Evolutionary conservation across 805 yeast species (phyloP).

Genomic region (Candida mattraensis): DNA sequence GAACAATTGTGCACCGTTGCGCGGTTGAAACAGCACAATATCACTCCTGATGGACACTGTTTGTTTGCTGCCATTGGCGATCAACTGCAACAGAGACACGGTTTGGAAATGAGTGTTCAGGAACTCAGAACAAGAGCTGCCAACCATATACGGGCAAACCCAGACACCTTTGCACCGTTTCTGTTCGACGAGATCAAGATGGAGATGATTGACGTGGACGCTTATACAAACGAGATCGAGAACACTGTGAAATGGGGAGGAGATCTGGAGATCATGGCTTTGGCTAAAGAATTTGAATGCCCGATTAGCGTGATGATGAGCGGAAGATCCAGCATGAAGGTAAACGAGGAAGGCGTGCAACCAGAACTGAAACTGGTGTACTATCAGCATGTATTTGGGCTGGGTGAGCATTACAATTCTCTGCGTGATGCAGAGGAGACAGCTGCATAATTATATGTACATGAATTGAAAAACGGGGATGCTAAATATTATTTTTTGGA

Average conservation of each 20-base stretch:
- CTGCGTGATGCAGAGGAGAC: slow-evolving; percentile 32
- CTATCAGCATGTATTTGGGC: slow-evolving; percentile 80
- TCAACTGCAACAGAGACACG: slow-evolving; percentile 62
- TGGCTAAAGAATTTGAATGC: slow-evolving; percentile 67
- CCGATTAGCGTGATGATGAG: slow-evolving; percentile 78
- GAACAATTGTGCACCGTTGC: slow-evolving; percentile 48
- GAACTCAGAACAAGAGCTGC: slow-evolving; percentile 68
- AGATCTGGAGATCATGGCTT: slow-evolving; percentile 84
- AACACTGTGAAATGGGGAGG: slow-evolving; percentile 96
- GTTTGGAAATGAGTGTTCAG: slow-evolving; percentile 38
- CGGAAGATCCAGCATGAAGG: slow-evolving; percentile 63
- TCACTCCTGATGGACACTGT: slow-evolving; percentile 93
- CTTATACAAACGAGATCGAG: slow-evolving; percentile 67
- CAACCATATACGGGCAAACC: slow-evolving; percentile 58
- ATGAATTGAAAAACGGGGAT: background rate
- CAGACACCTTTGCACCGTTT: slow-evolving; percentile 76
- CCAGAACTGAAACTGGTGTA: slow-evolving; percentile 71
- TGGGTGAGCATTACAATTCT: slow-evolving; percentile 96
- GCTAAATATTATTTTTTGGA: slow-evolving; percentile 17
- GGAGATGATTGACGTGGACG: slow-evolving; percentile 60
- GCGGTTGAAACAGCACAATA: slow-evolving; percentile 60
- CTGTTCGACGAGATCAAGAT: slow-evolving; percentile 77
- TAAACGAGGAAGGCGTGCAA: slow-evolving; percentile 57
- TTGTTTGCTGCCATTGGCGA: slow-evolving; percentile 82
- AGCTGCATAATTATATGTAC: slow-evolving; percentile 3